Evolutionary conservation across 2,329 filamentous ascomycete species (phyloP), one percentile per base, ranked within the genome.

Genomic region (Mariannaea elegans): DNA sequence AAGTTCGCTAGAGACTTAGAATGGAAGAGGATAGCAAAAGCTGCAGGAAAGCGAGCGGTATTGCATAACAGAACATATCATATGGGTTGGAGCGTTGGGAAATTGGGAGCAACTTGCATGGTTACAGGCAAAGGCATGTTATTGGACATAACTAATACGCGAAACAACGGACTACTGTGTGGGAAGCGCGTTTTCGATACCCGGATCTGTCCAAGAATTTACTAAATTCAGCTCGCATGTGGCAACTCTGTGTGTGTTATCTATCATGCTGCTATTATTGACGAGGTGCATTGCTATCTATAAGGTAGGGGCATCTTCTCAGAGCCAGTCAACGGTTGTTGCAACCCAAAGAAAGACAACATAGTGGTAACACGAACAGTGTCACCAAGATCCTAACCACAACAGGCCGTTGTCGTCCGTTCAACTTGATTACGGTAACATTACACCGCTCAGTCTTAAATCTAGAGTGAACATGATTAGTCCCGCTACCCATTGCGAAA

Each of bases 141-240:
- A 44, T 46, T 60, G 39, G 51, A 45, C 51, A 50, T 50, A 45
- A 45, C 47, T 32, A 13, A 47, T 56, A 60, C 41, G 51, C 46
- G 56, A 60, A 24, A 56, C 34, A 41, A n/a, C 39, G 57, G 57
- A 45, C 39, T 19, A 38, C 45, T 32, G 47, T 51, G 39, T 19
- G 41, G 32, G 52, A 60, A 46, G 57, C 57, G 50, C 45, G 47
- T 60, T 60, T 60, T 60, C 59, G 59, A 69, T 70, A 68, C 58
- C 63, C 59, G 44, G 50, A 57, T 49, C 57, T 59, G 56, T 47
- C 50, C 31, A 61, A 53, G 18, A 50, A 60, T 57, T 62, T 52
- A 18, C 44, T 49, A 34, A 32, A 49, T 64, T 62, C 46, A 54
- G 36, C 27, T 13, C 36, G n/a, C 18, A 31, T 21, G 2, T 9